phyloP scores from a whole-genome alignment of 2,329 filamentous ascomycete species.

The Talaromyces sp. region DNA sequence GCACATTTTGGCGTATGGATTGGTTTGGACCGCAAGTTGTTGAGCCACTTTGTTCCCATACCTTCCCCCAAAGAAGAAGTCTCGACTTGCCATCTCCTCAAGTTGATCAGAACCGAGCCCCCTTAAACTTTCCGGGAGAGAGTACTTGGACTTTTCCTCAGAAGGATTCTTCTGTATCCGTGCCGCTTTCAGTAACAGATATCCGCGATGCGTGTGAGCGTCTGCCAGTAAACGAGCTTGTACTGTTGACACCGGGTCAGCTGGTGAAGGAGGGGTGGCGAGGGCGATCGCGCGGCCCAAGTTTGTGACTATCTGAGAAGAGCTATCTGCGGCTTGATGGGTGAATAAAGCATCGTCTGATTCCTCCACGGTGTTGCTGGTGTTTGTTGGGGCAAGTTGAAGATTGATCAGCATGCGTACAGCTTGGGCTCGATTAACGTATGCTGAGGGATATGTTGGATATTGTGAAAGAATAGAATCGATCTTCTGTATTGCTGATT shows the following conservation, averaged over 20 bases:
- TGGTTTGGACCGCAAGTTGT: slow-evolving; percentile 62
- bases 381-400: slow-evolving; percentile 5
- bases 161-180: slow-evolving; percentile 24
- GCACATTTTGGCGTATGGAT: slow-evolving; percentile 66
- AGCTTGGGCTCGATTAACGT: slow-evolving; percentile 60
- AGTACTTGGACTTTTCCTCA: neutral
- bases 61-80: slow-evolving; percentile 57
- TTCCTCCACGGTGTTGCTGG: slow-evolving; percentile 7
- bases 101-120: slow-evolving; percentile 43
- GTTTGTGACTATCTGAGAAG: slow-evolving; percentile 38
- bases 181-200: slow-evolving; percentile 45
- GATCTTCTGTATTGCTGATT: slow-evolving; percentile 42
- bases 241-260: slow-evolving; percentile 47
- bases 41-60: slow-evolving; percentile 61
- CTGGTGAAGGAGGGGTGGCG: slow-evolving; percentile 43
- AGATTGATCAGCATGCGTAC: slow-evolving; percentile 40
- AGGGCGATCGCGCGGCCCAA: slow-evolving; percentile 50
- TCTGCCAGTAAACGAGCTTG: slow-evolving; percentile 57
- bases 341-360: slow-evolving; percentile 28
- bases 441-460: slow-evolving; percentile 57
- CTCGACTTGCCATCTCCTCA: slow-evolving; percentile 59
- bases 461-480: slow-evolving; percentile 46
- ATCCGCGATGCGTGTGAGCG: slow-evolving; percentile 58
- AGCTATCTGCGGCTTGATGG: slow-evolving; percentile 18
- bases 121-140: slow-evolving; percentile 34